These are phyloP conservation scores for Botrytis sinoallii DNA, from an alignment of 2,329 filamentous ascomycete species.

Conservation along the genomic window DNA sequence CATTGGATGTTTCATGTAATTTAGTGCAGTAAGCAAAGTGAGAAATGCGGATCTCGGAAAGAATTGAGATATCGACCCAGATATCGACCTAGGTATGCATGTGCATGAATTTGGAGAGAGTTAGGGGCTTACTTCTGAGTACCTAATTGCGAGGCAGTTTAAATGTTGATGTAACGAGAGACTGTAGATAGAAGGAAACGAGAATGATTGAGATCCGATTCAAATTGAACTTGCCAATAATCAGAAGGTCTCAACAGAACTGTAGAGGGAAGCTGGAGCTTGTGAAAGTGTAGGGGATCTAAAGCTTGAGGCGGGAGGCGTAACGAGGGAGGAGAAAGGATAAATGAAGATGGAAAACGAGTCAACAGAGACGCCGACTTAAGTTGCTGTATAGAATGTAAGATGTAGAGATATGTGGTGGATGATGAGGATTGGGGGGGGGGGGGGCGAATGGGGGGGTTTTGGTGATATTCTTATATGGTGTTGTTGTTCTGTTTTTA, in stretches of 20 bases:
- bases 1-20: conserved; percentile 7
- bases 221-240: neutral
- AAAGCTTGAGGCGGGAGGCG: neutral
- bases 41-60: conserved; percentile 4
- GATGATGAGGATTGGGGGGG: neutral
- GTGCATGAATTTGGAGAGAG: neutral
- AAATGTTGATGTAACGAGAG: neutral
- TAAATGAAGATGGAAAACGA: neutral
- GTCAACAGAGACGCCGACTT: neutral
- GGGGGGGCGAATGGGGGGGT: neutral
- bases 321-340: neutral
- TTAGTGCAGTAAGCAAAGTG: neutral
- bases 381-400: neutral
- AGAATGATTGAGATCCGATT: neutral
- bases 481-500: conserved; percentile 16
- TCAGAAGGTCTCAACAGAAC: neutral
- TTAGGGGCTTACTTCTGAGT: conserved; percentile 8
- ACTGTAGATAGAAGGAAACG: conserved; percentile 2
- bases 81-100: neutral
- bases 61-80: neutral
- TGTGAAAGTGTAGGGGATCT: neutral
- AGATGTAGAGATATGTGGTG: neutral
- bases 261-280: neutral
- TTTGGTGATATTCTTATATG: conserved; percentile 1
- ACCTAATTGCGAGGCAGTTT: neutral